phyloP scores from a whole-genome alignment of 169 alveolate species.

The Cryptosporidium xiaoi region DNA sequence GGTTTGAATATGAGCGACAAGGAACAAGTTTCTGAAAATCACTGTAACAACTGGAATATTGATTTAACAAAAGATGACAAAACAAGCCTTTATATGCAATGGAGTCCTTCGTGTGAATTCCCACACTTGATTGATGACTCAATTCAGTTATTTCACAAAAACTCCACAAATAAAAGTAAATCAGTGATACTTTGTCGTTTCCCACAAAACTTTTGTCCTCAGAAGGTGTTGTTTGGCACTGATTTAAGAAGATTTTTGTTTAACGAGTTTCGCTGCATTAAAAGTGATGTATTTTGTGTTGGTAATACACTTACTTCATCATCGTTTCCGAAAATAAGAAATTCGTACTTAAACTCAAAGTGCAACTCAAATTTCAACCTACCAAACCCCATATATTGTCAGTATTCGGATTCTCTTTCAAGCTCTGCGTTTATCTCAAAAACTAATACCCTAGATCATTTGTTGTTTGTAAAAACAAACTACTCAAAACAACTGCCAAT shows the following conservation, averaged over 20 bases:
- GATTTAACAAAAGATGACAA: not conserved
- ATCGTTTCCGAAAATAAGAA: constrained; percentile 19
- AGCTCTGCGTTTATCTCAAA: not conserved
- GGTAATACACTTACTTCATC: not conserved
- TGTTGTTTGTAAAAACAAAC: not conserved
- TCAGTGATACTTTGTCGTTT: not conserved
- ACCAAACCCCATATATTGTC: not conserved
- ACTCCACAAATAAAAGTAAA: not conserved
- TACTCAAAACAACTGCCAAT: not conserved
- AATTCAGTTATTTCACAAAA: constrained; percentile 10
- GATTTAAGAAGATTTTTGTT: constrained; percentile 25
- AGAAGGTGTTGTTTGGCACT: constrained; percentile 32
- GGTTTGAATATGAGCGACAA: no score
- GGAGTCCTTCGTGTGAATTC: constrained; percentile 68
- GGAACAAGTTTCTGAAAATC: no score
- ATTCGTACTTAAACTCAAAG: not conserved
- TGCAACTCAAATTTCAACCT: not conserved
- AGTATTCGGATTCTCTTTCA: not conserved
- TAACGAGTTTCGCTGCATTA: constrained; percentile 1
- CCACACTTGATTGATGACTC: constrained; percentile 21
- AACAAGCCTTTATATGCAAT: constrained; percentile 1
- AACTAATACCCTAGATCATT: not conserved
- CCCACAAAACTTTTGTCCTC: not conserved
- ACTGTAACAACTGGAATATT: not conserved
- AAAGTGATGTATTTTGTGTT: not conserved